Conservation (phyloP, 1,284 basidiomycete species). For the Cystobasidium sp. region DNA sequence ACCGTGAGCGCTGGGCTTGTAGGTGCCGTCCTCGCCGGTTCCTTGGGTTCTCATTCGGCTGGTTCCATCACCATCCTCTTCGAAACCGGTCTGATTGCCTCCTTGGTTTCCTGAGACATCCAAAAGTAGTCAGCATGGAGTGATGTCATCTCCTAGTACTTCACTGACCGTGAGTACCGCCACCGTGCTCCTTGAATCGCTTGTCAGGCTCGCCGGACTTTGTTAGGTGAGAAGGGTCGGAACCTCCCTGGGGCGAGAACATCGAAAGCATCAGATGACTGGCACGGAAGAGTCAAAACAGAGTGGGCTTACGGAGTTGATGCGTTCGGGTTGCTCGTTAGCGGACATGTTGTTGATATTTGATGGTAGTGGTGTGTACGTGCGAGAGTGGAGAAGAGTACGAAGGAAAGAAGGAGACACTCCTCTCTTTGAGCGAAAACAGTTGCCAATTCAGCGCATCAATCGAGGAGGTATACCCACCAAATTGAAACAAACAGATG, state of each 20-base stretch:
- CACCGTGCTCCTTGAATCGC: slow-evolving; percentile 57
- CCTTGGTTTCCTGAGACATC: slow-evolving; percentile 51
- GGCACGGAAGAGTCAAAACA: not conserved
- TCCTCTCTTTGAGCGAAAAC: not conserved
- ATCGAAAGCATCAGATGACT: not conserved
- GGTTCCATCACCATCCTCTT: slow-evolving; percentile 55
- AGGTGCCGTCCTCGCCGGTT: slow-evolving; percentile 53
- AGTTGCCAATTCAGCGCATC: too few species aligned
- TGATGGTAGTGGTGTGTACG: not conserved
- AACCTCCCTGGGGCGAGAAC: slow-evolving; percentile 49
- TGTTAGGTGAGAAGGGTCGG: slow-evolving; percentile 53
- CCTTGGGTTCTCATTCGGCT: slow-evolving; percentile 55
- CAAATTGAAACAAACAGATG: too few species aligned
- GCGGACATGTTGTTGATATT: slow-evolving; percentile 36
- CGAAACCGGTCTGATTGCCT: slow-evolving; percentile 51
- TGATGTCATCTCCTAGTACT: not conserved
- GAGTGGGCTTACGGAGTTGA: slow-evolving; percentile 34
- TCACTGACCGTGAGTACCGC: slow-evolving; percentile 49
- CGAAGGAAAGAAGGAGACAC: not conserved
- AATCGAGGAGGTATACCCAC: too few species aligned
- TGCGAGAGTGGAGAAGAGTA: not conserved
- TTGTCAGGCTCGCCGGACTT: slow-evolving; percentile 54
- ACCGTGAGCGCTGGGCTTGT: slow-evolving; percentile 54
- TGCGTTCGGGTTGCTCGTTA: slow-evolving; percentile 40
- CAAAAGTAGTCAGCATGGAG: not conserved